Evolutionary conservation across 148 eudicot genomes (phyloP).

Genomic region (Chenopodium formosanum): DNA sequence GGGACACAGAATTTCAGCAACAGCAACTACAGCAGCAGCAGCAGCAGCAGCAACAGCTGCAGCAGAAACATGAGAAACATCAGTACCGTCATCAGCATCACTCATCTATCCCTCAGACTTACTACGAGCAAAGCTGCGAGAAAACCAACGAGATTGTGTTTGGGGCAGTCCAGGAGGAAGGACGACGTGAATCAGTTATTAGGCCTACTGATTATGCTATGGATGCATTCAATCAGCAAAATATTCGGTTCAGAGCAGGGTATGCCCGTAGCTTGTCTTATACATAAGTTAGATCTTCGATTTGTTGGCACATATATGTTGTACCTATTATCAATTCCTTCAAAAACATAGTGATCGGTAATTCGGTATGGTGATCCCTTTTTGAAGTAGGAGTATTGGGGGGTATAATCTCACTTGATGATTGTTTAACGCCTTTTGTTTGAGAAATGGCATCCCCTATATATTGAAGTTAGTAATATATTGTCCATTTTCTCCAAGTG

Average conservation of each 20-base stretch:
- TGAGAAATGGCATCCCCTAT: constrained; percentile 18
- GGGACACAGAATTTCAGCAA: constrained; percentile 60
- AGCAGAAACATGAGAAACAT: constrained; percentile 40
- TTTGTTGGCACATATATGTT: constrained; percentile 25
- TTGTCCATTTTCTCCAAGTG: constrained; percentile 10
- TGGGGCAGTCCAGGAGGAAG: constrained; percentile 83
- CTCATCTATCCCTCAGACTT: constrained; percentile 63
- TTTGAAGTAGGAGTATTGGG: constrained; percentile 31
- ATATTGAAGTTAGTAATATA: constrained; percentile 24
- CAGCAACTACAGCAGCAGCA: constrained; percentile 38
- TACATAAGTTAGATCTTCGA: constrained; percentile 21
- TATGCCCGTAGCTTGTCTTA: constrained; percentile 35
- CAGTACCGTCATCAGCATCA: constrained; percentile 64
- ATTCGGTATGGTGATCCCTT: constrained; percentile 24
- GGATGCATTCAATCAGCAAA: constrained; percentile 35
- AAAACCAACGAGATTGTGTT: constrained; percentile 71
- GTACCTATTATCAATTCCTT: constrained; percentile 25
- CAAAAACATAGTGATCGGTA: constrained; percentile 15
- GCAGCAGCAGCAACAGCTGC: constrained; percentile 33
- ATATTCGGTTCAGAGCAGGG: constrained; percentile 39
- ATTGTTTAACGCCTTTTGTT: constrained; percentile 24
- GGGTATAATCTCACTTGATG: constrained; percentile 15
- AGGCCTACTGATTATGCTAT: constrained; percentile 63
- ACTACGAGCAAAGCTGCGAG: constrained; percentile 79
- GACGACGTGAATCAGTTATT: constrained; percentile 44